Evolutionary conservation across 2,329 filamentous ascomycete species (phyloP), one percentile per base, ranked within the genome.

Genomic region (Penicillium sp.): DNA sequence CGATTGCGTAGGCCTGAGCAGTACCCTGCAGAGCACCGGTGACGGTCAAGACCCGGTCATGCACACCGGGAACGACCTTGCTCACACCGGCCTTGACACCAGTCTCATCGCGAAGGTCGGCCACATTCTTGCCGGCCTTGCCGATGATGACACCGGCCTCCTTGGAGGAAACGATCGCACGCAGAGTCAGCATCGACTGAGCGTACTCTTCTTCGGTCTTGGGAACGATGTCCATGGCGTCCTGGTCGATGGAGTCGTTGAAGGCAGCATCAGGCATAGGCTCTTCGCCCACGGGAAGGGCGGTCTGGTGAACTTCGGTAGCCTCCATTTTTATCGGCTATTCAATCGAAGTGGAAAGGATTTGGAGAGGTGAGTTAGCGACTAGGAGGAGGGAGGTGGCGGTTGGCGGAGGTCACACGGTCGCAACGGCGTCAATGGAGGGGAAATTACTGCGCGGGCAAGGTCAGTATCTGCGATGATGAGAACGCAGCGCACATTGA

Each of bases 81-180:
- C 92, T 96, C 60, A 99, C 94, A 61, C 94, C 94, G 55, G 94
- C 94, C 77, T 95, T 96, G 66, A 99, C 94, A 54, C 92, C 94
- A 61, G 94, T 99, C 78, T 97, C 92, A 67, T 99, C 92, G 69
- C 94, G 88, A 57, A 99, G 82, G 69, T 97, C 92, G 43, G 94
- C 94, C 49, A 99, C 94, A 68, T 99, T 97, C 82, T 97, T 96
- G 70, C 94, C 94, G 51, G 88, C 91, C 79, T 99, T 99, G 74
- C 94, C 94, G 74, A 99, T 99, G 74, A 99, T 97, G 66, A 99
- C 91, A 69, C 94, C 94, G 54, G 94, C 94, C 77, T 99, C 94
- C 79, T 97, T 97, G 73, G 94, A 96, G 30, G 94, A 96, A 62
- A 99, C 94, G 71, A 99, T 96, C 64, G 94, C 94, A 71, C 94